Conservation (phyloP, 164 flowering plant genomes). For the Euptelea pleiosperma region DNA sequence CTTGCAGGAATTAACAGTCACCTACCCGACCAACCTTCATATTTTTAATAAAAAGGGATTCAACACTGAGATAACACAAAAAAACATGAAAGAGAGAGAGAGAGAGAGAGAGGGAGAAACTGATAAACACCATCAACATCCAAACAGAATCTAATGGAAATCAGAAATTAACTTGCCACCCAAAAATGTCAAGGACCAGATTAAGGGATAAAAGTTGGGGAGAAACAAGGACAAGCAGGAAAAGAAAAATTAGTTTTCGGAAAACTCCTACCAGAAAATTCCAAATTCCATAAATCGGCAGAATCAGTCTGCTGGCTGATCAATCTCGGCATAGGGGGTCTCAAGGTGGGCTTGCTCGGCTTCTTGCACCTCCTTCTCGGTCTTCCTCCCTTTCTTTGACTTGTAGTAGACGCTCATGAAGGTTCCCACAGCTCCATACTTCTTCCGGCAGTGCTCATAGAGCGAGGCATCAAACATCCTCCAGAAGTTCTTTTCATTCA, state of each 20-base stretch:
- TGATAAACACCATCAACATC: slow-evolving; percentile 12
- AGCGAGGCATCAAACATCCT: slow-evolving; percentile 92
- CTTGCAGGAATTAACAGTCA: no score
- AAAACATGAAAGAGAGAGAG: no score
- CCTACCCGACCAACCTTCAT: no score
- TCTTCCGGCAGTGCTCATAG: slow-evolving; percentile 76
- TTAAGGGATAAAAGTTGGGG: no score
- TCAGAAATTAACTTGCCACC: no score
- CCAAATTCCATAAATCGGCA: not conserved
- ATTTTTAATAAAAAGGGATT: no score
- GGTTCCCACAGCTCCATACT: slow-evolving; percentile 90
- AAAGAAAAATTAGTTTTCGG: no score
- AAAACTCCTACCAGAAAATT: no score
- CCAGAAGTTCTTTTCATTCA: slow-evolving; percentile 89
- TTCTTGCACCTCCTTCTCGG: slow-evolving; percentile 96
- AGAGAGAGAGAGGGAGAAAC: no score
- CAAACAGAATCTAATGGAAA: not conserved
- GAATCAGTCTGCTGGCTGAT: slow-evolving; percentile 17
- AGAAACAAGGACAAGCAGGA: no score
- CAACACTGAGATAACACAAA: no score
- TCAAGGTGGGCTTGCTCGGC: slow-evolving; percentile 87
- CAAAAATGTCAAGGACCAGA: no score
- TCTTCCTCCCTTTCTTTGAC: slow-evolving; percentile 94
- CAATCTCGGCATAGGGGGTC: slow-evolving; percentile 67
- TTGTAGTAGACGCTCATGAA: slow-evolving; percentile 99